Percentiles rank a stretch among this genome's conserved stretches.
Conservation (phyloP, 208 protist species). For the Blechomonas ayalai region DNA sequence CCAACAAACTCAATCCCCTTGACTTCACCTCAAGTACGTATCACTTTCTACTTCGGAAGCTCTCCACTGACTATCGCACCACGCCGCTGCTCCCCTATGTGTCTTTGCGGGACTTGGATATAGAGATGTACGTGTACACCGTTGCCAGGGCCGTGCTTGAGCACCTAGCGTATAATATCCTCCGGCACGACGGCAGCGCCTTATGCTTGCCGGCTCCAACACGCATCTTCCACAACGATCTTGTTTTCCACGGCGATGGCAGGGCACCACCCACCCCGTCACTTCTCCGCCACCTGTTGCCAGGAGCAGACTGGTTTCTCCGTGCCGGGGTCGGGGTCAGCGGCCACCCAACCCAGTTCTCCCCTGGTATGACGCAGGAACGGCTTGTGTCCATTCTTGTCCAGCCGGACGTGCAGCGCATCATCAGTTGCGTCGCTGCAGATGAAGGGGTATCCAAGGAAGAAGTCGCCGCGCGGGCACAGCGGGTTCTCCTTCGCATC, state of each 20-base stretch:
- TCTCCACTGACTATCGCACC: slow-evolving; percentile 14
- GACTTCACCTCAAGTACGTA: too few species aligned
- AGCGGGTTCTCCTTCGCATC: slow-evolving; percentile 53
- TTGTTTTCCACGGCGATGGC: slow-evolving; percentile 28
- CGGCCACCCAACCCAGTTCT: slow-evolving; percentile 24
- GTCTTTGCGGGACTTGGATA: slow-evolving; percentile 41
- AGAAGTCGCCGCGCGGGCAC: slow-evolving; percentile 40
- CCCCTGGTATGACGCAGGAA: slow-evolving; percentile 46
- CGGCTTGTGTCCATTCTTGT: slow-evolving; percentile 37
- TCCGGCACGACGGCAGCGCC: background rate
- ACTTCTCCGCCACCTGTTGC: slow-evolving; percentile 14
- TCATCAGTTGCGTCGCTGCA: slow-evolving; percentile 31
- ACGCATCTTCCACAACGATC: slow-evolving; percentile 48
- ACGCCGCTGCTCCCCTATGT: slow-evolving; percentile 37
- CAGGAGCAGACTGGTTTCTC: slow-evolving; percentile 25
- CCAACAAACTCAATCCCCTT: too few species aligned
- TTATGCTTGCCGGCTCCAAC: slow-evolving; percentile 30
- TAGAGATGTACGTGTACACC: slow-evolving; percentile 56
- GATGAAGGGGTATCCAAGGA: slow-evolving; percentile 25
- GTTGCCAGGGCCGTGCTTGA: slow-evolving; percentile 36
- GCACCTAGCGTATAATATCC: slow-evolving; percentile 22
- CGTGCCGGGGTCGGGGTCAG: slow-evolving; percentile 33
- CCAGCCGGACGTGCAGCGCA: slow-evolving; percentile 39
- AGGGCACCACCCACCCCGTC: slow-evolving; percentile 30
- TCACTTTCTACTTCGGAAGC: slow-evolving; percentile 14